phyloP scores from a whole-genome alignment of 2,329 filamentous ascomycete genomes.

The Colletotrichum noveboracense region DNA sequence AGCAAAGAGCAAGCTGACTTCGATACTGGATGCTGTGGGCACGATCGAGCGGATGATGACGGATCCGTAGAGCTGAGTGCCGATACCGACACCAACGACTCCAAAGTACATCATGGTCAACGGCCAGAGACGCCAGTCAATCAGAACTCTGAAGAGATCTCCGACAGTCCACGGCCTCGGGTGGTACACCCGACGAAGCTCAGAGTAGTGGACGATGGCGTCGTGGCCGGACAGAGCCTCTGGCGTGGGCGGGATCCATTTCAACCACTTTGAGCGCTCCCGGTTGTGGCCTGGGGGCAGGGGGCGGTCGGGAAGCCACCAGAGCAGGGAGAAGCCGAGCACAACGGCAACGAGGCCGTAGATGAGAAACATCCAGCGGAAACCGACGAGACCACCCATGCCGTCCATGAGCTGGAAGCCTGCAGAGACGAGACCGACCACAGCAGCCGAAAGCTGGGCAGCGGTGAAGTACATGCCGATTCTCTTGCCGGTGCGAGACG shows the following conservation, averaged over 20 bases:
- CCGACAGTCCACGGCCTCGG: conserved; percentile 72
- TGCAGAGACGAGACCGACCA: conserved; percentile 87
- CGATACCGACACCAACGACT: conserved; percentile 90
- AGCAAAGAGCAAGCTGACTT: conserved; percentile 83
- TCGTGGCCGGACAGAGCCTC: conserved; percentile 80
- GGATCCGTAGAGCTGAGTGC: conserved; percentile 85
- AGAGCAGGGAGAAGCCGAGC: conserved; percentile 76
- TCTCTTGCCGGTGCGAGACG: conserved; percentile 82
- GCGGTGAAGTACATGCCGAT: conserved; percentile 92
- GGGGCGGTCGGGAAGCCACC: conserved; percentile 91
- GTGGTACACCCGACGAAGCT: conserved; percentile 82
- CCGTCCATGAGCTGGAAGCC: conserved; percentile 94
- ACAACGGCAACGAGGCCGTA: conserved; percentile 79
- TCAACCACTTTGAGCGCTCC: conserved; percentile 55
- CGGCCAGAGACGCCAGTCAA: conserved; percentile 90
- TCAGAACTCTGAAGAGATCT: conserved; percentile 73
- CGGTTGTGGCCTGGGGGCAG: conserved; percentile 71
- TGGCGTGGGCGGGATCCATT: conserved; percentile 70
- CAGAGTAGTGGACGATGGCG: conserved; percentile 81
- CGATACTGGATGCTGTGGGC: conserved; percentile 72
- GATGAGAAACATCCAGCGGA: conserved; percentile 91
- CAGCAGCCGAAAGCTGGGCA: conserved; percentile 85
- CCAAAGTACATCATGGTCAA: conserved; percentile 92
- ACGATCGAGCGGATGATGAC: conserved; percentile 86
- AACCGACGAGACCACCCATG: conserved; percentile 75